phyloP scores from a whole-genome alignment of 2,329 filamentous ascomycete species.

The Neurospora sp. region DNA sequence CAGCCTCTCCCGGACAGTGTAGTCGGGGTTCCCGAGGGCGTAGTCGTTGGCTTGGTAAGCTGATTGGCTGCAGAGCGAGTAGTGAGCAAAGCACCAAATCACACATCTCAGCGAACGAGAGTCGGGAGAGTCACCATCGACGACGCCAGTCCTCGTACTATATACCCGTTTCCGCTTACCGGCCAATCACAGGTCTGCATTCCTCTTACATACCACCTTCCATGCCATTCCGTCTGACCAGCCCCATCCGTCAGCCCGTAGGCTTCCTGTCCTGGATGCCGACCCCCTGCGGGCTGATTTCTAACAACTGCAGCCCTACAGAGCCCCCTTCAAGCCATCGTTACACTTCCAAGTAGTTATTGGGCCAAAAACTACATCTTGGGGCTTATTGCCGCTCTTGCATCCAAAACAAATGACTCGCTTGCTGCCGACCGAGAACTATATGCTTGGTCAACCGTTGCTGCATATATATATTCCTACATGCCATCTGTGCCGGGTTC shows the following conservation, averaged over 20 bases:
- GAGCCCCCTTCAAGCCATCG: neutral
- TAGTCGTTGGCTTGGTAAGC: neutral
- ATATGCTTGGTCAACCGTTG: neutral
- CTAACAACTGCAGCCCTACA: slow-evolving; percentile 2
- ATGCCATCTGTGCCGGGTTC: neutral
- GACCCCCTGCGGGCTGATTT: neutral
- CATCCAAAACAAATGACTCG: neutral
- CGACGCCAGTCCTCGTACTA: neutral
- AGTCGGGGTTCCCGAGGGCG: neutral
- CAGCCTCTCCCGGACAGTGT: neutral
- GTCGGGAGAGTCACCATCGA: neutral
- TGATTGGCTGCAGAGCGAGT: neutral
- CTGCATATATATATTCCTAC: neutral
- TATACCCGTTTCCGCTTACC: neutral
- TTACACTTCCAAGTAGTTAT: neutral
- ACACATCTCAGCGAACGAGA: neutral
- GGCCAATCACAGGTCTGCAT: neutral
- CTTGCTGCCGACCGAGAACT: neutral
- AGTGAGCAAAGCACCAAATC: neutral
- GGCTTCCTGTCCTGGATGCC: neutral
- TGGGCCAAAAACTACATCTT: neutral
- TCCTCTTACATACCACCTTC: neutral
- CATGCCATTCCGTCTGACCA: neutral
- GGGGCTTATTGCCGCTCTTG: neutral
- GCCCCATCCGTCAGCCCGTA: neutral